Evolutionary conservation across 495 filamentous ascomycete genomes (phyloP).

Genomic region (Lasiosphaeris hirsuta): DNA sequence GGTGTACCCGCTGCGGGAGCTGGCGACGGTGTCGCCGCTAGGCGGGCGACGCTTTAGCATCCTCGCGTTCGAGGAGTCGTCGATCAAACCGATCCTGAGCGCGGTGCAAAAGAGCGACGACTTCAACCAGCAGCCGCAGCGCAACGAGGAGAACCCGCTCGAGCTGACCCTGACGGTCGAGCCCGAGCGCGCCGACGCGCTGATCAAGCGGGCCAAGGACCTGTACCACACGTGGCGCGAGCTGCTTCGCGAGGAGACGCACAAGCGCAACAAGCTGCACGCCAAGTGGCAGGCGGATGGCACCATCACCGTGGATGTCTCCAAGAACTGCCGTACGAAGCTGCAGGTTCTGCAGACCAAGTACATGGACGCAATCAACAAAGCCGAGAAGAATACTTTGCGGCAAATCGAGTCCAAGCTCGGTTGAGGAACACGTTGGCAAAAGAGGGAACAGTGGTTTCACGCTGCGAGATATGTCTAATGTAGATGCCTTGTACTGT

Average conservation of each 20-base stretch:
- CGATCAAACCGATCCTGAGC: constrained; percentile 67
- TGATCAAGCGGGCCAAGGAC: constrained; percentile 55
- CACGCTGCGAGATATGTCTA: constrained; percentile 11
- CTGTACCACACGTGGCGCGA: constrained; percentile 61
- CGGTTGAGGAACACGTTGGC: background rate
- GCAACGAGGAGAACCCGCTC: constrained; percentile 61
- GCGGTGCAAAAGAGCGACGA: constrained; percentile 62
- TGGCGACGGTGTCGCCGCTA: constrained; percentile 74
- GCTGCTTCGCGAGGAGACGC: constrained; percentile 48
- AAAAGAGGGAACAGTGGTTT: background rate
- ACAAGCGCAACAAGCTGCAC: constrained; percentile 62
- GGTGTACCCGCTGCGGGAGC: constrained; percentile 59
- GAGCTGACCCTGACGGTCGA: constrained; percentile 73
- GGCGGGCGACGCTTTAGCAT: constrained; percentile 65
- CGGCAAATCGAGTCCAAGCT: constrained; percentile 36
- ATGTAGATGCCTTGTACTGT: constrained; percentile 19
- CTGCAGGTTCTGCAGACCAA: constrained; percentile 70
- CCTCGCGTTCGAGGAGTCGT: constrained; percentile 52
- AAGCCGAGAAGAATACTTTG: constrained; percentile 61
- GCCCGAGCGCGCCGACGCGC: constrained; percentile 55
- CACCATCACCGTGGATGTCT: constrained; percentile 60
- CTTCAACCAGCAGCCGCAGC: constrained; percentile 71
- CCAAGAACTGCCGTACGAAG: constrained; percentile 60
- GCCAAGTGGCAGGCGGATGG: constrained; percentile 59
- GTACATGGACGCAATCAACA: constrained; percentile 62